Evolutionary conservation across 495 filamentous ascomycete genomes (phyloP), one percentile per base, ranked within the genome.

Genomic region (Cercophora newfieldiana): DNA sequence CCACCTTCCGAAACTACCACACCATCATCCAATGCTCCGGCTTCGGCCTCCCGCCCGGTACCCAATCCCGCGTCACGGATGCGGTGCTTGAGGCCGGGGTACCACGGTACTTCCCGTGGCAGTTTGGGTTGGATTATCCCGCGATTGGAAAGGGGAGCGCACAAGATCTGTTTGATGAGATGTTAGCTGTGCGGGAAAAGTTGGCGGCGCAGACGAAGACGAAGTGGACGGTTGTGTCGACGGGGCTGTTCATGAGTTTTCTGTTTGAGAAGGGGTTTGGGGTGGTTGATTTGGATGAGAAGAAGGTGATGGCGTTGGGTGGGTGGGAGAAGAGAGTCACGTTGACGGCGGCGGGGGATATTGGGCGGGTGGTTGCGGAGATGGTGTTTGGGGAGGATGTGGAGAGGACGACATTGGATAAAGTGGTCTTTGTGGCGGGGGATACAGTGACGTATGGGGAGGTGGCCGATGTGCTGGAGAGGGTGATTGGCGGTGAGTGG

Each of bases 111-210:
- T 72, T 89, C 16, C 87, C 88, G 1, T 89, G 88, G 87, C 87
- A 91, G 72, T 89, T 86, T 72, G 88, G 88, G 8, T 80, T 88
- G 1, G 86, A 90, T 68, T 90, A 90, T 69, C 84, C 87, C 63
- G 73, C 76, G 30, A 84, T 90, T 33, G 87, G 86, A 1, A 69
- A 75, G 0, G 85, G 81, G 0, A 82, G 80, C 22, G 79, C 80
- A 56, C 81, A 86, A n/a, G 83, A 83, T 65, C 56, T 89, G 21
- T 90, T 89, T 62, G 85, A 84, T 61, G 87, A 89, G 80, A 86
- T 89, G 75, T 68, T 88, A 0, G 78, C 80, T 59, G 86, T 89
- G 16, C 74, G 87, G 21, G 73, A 80, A 24, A 31, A 86, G 37
- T 74, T 89, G n/a, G 69, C 84, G 3, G 68, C 68, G 7, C 84